Base-by-base conservation (phyloP, 768 basidiomycete species). In the Russula sp. region DNA sequence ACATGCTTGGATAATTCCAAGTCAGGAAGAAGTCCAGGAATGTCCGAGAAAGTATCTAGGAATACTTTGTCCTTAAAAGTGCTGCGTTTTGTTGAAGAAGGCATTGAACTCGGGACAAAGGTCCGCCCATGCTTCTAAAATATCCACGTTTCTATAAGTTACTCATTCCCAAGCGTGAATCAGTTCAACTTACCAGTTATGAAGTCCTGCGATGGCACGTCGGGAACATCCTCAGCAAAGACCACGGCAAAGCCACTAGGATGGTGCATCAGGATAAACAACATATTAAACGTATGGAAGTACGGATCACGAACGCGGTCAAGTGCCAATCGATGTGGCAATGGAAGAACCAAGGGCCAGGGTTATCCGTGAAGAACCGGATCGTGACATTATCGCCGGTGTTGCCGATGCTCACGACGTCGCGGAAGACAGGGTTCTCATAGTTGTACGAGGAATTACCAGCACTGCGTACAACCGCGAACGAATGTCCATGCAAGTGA, bases 271-370 rank as follows among this genome's bases (percentile, higher is more conserved):
- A 34, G 32, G 11, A 46, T 8, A 11, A 48, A 74, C 5, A 64
- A 62, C 71, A 74, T 79, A 2, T 42, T 5, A 0, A 10, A 30
- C 28, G 28, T 30, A 5, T 30, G 28, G 28, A 30, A 0, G 83
- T 84, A 36, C 81, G 81, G 18, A 87, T 87, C 22, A 85, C 0
- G 86, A 83, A 22, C 72, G 50, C 59, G 28, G 67, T 69, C 50
- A 73, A 67, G 57, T 73, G 72, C 72, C 72, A 73, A 22, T 65
- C 70, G 50, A 74, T 73, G 57, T 74, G 73, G 54, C 74, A 75
- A 34, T 75, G 73, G 44, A 74, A 64, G 51, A 70, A 69, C 71
- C 69, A 71, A 9, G 69, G 66, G 20, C 73, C 73, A 28, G 73
- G 69, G 20, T 73, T 73, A 62, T 73, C 73, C 0, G 73, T 74